Percentiles rank a stretch among this genome's conserved stretches.
These are phyloP conservation scores for Rossbeevera mucosa DNA, from an alignment of 768 basidiomycete species.

Conservation along the genomic window DNA sequence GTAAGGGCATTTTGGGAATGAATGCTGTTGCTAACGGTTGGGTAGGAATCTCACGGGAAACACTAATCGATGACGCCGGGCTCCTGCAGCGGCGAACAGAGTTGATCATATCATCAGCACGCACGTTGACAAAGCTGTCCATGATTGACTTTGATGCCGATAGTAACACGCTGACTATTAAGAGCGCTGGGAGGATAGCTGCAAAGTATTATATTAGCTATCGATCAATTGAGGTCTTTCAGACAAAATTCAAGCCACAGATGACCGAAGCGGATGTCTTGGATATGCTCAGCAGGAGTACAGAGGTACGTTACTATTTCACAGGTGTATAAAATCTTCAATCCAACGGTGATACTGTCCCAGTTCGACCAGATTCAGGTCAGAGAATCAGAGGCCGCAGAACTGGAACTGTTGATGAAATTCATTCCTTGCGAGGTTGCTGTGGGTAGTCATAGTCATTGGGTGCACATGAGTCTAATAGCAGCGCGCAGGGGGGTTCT, in stretches of 20 bases:
- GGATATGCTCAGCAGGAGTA: conserved; percentile 80
- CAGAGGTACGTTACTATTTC: conserved; percentile 57
- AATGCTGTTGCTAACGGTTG: neutral
- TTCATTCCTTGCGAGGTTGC: conserved; percentile 76
- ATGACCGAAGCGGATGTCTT: conserved; percentile 96
- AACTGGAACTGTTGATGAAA: conserved; percentile 68
- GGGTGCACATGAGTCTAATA: neutral
- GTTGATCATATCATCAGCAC: conserved; percentile 63
- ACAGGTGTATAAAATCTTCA: neutral
- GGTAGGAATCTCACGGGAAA: conserved; percentile 70
- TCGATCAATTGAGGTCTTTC: conserved; percentile 84
- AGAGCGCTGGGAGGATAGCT: conserved; percentile 94
- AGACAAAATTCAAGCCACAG: conserved; percentile 62
- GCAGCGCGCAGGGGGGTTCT: conserved; percentile 50
- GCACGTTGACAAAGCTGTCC: conserved; percentile 56
- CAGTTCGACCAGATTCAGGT: conserved; percentile 95
- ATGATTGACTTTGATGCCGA: conserved; percentile 79
- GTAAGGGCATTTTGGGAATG: conserved; percentile 34
- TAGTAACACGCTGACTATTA: conserved; percentile 59
- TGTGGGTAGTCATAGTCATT: conserved; percentile 38
- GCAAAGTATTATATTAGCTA: conserved; percentile 94
- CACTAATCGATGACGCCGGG: conserved; percentile 63
- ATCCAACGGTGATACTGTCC: neutral
- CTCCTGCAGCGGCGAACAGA: conserved; percentile 66
- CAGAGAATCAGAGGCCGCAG: conserved; percentile 82